Evolutionary conservation across 257 asterid species (phyloP), one percentile per base, ranked within the genome.

Genomic region (Echium plantagineum): DNA sequence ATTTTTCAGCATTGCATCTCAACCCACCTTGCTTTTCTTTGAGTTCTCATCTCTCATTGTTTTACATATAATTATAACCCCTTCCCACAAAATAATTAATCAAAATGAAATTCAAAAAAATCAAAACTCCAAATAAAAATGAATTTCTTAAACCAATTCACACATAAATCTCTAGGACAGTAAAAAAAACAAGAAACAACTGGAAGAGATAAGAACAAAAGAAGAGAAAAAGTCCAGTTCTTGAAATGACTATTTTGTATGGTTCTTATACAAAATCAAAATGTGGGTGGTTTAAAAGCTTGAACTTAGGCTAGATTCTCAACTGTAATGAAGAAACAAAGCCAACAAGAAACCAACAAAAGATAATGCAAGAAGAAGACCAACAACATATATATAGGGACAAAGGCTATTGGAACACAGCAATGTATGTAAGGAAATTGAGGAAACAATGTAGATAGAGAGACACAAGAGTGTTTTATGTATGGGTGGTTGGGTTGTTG

Each of bases 21-120:
- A 60, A 72, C 85, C 53, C 61, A 93, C 99, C 99, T 89, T 93
- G 85, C 80, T 79, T 80, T 83, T 93, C 85, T 82, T 86, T 16
- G 77, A 73, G 80, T 70, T 81, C 47, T 72, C 95, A 84, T 91
- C 94, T 81, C 82, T 84, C 98, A 93, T 93, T 78, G 83, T 80
- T 65, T 78, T 88, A 56, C 60, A 83, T 71, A 81, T 81, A 77
- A 28, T 6, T 28, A 94, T 78, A 75, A 69, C 57, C 72, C 55
- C 66, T 61, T 56, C 57, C 49, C 32, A 31, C n/a, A 18, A 42
- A 13, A 19, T 19, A 19, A 61, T 42, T 59, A 54, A 20, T 66
- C 71, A n/a, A 13, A 8, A 30, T 26, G 8, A 74, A 9, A 18
- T 0, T 21, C n/a, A n/a, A n/a, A 61, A 67, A 74, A 78, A 76